A percentile compares a stretch with the other conserved stretches of the same genome.
Evolutionary conservation across 225 moss, liverwort and hornwort species (phyloP).

Genomic region (Bryum argenteum): DNA sequence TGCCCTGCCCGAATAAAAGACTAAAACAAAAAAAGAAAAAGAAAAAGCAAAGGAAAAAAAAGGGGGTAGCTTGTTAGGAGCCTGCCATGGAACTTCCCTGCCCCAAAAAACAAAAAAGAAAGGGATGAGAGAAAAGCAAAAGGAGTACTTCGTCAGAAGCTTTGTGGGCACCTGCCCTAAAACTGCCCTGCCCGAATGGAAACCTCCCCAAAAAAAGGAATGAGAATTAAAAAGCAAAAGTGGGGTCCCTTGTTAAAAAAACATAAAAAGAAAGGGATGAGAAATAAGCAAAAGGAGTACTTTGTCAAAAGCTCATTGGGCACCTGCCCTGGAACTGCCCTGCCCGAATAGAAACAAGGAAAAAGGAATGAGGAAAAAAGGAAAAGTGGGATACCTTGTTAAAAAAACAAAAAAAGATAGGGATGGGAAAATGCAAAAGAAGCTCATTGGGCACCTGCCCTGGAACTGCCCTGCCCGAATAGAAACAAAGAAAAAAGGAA

Average conservation of each 20-base stretch:
- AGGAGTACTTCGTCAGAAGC: no score
- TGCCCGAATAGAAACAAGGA: background rate
- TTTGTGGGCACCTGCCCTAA: no score
- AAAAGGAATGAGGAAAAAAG: background rate
- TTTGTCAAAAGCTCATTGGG: no score
- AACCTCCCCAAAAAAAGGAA: no score
- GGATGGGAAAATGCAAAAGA: no score
- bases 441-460: no score
- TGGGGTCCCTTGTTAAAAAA: background rate
- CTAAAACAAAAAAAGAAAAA: background rate
- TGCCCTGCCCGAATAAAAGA: background rate
- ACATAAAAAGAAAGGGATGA: no score
- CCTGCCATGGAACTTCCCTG: background rate
- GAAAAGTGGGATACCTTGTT: no score
- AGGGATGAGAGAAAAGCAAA: no score
- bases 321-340: background rate
- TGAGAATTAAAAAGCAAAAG: background rate
- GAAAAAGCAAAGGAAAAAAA: background rate
- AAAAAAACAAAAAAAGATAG: background rate
- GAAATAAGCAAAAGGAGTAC: no score
- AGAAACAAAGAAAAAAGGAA: background rate
- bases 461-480: background rate
- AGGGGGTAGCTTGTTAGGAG: no score
- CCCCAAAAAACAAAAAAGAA: background rate
- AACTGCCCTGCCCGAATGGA: background rate